Percentiles rank a stretch among this genome's conserved stretches.
These are phyloP conservation scores for Gaultheria prostrata DNA, from an alignment of 148 eudicot species.

Conservation along the genomic window DNA sequence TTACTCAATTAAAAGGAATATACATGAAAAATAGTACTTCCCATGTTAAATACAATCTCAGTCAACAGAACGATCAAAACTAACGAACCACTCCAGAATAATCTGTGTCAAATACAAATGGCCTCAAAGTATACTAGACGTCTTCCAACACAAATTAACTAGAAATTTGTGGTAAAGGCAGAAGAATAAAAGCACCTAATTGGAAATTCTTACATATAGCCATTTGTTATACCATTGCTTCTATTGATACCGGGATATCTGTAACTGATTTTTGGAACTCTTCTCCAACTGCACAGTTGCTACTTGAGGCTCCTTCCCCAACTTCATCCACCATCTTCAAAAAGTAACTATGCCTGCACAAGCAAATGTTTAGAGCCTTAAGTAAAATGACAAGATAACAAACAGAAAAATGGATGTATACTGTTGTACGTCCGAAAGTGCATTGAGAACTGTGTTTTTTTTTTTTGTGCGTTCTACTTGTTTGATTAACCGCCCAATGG, in stretches of 20 bases:
- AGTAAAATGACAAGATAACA: not conserved
- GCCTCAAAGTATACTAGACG: not conserved
- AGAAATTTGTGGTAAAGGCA: not conserved
- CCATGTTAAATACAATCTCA: not conserved
- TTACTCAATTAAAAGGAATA: not conserved
- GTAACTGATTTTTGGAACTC: conserved; percentile 31
- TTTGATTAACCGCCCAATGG: too few relatives aligned
- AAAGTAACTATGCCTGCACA: conserved; percentile 78
- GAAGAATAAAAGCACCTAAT: not conserved
- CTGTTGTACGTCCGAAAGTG: conserved; percentile 64
- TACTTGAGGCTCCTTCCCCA: conserved; percentile 41
- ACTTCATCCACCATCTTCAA: conserved; percentile 61
- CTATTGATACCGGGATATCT: conserved; percentile 62
- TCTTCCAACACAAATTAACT: not conserved
- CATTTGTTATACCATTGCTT: not conserved
- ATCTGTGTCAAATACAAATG: not conserved
- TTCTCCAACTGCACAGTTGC: conserved; percentile 32
- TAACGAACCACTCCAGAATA: not conserved
- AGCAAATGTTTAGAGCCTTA: not conserved
- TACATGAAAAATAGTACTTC: not conserved
- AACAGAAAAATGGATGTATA: conserved; percentile 5
- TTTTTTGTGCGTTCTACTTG: too few relatives aligned
- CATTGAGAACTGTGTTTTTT: too few relatives aligned
- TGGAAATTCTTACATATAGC: not conserved
- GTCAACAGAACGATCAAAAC: not conserved